Evolutionary conservation across 306 rosid species (phyloP).

Genomic region (Quercus dentata): DNA sequence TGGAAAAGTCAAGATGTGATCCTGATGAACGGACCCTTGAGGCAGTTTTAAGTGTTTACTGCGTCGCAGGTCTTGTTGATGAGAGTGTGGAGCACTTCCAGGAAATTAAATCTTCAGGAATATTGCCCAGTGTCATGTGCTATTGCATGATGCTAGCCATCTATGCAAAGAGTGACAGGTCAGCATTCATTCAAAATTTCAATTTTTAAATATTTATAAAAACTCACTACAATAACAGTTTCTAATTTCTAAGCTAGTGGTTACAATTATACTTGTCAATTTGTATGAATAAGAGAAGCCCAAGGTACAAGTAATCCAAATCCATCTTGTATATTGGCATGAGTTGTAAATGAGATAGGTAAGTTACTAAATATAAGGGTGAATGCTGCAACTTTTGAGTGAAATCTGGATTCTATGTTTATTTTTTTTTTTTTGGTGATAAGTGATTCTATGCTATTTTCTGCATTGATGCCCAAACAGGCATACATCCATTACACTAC

Average conservation of each 20-base stretch:
- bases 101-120: slow-evolving; percentile 79
- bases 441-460: neutral
- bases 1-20: slow-evolving; percentile 77
- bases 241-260: slow-evolving; percentile 5
- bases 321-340: neutral
- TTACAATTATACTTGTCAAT: neutral
- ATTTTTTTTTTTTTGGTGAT: no score
- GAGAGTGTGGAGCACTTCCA: slow-evolving; percentile 90
- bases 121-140: slow-evolving; percentile 79
- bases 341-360: neutral
- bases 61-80: slow-evolving; percentile 80
- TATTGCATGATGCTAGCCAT: slow-evolving; percentile 98
- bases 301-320: neutral
- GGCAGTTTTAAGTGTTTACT: slow-evolving; percentile 74
- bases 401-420: neutral
- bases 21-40: slow-evolving; percentile 79
- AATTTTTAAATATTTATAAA: slow-evolving; percentile 13
- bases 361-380: neutral
- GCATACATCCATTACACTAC: neutral
- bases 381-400: neutral
- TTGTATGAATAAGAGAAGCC: neutral
- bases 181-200: slow-evolving; percentile 13
- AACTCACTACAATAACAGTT: neutral
- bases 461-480: neutral
- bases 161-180: slow-evolving; percentile 86